Evolutionary conservation across 2,329 filamentous ascomycete species (phyloP), one percentile per base, ranked within the genome.

Genomic region (Endocalyx cinctus): DNA sequence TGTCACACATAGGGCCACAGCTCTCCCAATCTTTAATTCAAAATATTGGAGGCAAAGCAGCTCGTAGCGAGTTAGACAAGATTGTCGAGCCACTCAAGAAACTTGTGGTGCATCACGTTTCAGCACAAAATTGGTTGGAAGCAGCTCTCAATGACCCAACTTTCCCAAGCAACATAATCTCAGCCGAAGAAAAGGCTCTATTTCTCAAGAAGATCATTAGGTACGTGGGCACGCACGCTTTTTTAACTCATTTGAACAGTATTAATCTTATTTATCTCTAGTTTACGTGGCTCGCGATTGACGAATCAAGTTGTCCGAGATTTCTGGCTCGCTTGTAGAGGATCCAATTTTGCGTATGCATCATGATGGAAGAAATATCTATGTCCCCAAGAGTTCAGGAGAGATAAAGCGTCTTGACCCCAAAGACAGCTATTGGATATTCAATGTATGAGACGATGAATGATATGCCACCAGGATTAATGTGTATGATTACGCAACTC

Each of bases 41-140:
- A 37, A 84, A 86, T 38, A 70, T 87, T 22, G 76, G 78, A 5
- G 84, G 84, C 1, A 73, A 74, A 34, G 82, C 79, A 4, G 72
- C 78, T 2, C 73, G 84, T 25, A 85, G 79, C 45, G 84, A 89
- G 50, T 64, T 89, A 0, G 83, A 87, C 46, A 79, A 74, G 46
- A 60, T 88, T 5, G 74, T 74, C 34, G 82, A 86, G 38, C 83
- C 82, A 2, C 63, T 88, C 5, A 85, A 82, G 59, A 84, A 79
- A 51, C 64, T 88, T 15, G 66, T 83, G 2, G 66, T 66, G 23
- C 64, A 71, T 20, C 70, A 81, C 37, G 62, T 69, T 1, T 63
- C 66, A 34, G 67, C 79, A 5, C 77, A 74, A 45, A 56, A 57
- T 18, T 85, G 82, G 81, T 63, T 87, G 2, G 74, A 82, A 39